phyloP scores from a whole-genome alignment of 192 early-diverging fungal genomes.

The Borealophlyctis nickersoniae region DNA sequence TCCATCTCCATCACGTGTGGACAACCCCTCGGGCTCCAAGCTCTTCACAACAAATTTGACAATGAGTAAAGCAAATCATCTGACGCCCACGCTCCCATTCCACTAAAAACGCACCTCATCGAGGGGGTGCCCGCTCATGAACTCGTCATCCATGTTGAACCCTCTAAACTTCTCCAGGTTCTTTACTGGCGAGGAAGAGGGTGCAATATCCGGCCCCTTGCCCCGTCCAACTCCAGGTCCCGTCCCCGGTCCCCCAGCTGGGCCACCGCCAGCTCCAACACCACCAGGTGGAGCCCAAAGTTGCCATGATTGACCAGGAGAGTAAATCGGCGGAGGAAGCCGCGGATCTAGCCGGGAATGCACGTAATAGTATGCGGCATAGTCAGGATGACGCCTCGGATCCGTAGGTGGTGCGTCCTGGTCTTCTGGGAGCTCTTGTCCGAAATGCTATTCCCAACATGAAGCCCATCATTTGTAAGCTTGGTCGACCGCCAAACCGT shows the following conservation, averaged over 20 bases:
- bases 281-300: constrained; percentile 51
- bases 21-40: constrained; percentile 29
- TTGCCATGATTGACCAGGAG: constrained; percentile 67
- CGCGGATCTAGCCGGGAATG: constrained; percentile 60
- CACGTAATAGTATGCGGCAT: constrained; percentile 57
- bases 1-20: constrained; percentile 16
- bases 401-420: constrained; percentile 24
- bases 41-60: constrained; percentile 8
- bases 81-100: background rate
- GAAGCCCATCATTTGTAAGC: constrained; percentile 13
- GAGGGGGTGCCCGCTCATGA: constrained; percentile 24
- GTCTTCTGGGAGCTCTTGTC: background rate
- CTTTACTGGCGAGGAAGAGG: constrained; percentile 5
- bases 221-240: background rate
- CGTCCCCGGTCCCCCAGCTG: background rate
- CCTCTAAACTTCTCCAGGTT: constrained; percentile 27
- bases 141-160: constrained; percentile 24
- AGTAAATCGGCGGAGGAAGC: constrained; percentile 56
- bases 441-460: constrained; percentile 34
- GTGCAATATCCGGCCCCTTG: constrained; percentile 14
- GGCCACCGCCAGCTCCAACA: constrained; percentile 7
- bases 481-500: no score
- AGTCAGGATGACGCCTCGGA: constrained; percentile 63
- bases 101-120: constrained; percentile 29
- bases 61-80: background rate